phyloP scores from a whole-genome alignment of 495 filamentous ascomycete species.

The Polyplosphaeria fusca region DNA sequence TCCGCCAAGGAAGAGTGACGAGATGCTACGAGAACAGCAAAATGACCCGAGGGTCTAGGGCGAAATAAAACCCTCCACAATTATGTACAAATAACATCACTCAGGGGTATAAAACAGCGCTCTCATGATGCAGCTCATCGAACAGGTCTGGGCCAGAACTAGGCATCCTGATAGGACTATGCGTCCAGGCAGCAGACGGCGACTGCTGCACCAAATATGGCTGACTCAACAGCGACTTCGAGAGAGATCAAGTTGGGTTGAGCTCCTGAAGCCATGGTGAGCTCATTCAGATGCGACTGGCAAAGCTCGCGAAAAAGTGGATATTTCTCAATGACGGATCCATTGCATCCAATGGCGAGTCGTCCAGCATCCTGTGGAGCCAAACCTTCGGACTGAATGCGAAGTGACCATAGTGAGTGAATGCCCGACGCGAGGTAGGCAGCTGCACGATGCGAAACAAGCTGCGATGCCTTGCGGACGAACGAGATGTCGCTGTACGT shows the following conservation, averaged over 20 bases:
- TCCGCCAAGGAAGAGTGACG: too few relatives aligned
- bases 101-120: slow-evolving; percentile 24
- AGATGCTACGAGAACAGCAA: too few relatives aligned
- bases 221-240: slow-evolving; percentile 58
- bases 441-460: slow-evolving; percentile 59
- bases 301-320: slow-evolving; percentile 51
- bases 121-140: neutral
- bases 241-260: slow-evolving; percentile 45
- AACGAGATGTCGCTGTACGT: slow-evolving; percentile 54
- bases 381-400: slow-evolving; percentile 50
- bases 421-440: slow-evolving; percentile 63
- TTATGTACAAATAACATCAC: slow-evolving; percentile 11
- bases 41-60: too few relatives aligned
- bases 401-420: slow-evolving; percentile 61
- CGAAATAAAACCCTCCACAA: too few relatives aligned
- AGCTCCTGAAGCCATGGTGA: slow-evolving; percentile 36
- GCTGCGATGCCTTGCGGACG: slow-evolving; percentile 50
- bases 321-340: slow-evolving; percentile 64
- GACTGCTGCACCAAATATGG: slow-evolving; percentile 61
- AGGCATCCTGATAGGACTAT: too few relatives aligned
- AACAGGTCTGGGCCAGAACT: too few relatives aligned
- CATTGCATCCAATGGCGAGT: slow-evolving; percentile 59
- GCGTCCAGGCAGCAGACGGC: slow-evolving; percentile 50
- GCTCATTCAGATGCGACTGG: slow-evolving; percentile 52
- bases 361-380: slow-evolving; percentile 29